Evolutionary conservation across 257 asterid genomes (phyloP).

Genomic region (Catharanthus roseus): DNA sequence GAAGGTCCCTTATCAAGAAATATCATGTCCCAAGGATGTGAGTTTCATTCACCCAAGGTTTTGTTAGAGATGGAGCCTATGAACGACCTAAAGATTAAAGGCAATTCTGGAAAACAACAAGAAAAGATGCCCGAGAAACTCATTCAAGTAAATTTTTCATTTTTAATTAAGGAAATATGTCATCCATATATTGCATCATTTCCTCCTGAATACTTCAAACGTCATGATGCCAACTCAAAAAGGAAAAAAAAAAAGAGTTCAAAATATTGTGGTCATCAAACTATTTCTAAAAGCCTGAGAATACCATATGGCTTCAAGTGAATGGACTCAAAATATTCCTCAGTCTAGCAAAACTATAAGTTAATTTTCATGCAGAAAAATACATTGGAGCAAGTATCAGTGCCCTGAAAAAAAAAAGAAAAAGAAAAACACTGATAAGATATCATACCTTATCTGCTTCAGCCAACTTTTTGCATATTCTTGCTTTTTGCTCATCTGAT

Average conservation of each 20-base stretch:
- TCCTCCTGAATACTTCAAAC: neutral
- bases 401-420: neutral
- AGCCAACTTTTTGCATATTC: slow-evolving; percentile 82
- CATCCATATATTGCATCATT: neutral
- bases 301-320: neutral
- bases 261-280: neutral
- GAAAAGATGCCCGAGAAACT: neutral
- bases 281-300: neutral
- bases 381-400: neutral
- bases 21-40: neutral
- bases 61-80: neutral
- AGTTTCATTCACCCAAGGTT: neutral
- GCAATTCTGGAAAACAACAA: neutral
- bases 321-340: neutral
- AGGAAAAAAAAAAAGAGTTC: neutral
- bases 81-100: neutral
- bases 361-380: slow-evolving; percentile 1
- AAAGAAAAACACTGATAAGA: slow-evolving; percentile 14
- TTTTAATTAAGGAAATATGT: neutral
- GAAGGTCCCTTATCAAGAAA: neutral
- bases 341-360: neutral
- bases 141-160: neutral
- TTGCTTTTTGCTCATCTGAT: slow-evolving; percentile 80
- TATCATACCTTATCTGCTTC: slow-evolving; percentile 81
- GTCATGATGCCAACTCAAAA: neutral